Conservation (phyloP, 257 asterid species). For the Rauvolfia tetraphylla region DNA sequence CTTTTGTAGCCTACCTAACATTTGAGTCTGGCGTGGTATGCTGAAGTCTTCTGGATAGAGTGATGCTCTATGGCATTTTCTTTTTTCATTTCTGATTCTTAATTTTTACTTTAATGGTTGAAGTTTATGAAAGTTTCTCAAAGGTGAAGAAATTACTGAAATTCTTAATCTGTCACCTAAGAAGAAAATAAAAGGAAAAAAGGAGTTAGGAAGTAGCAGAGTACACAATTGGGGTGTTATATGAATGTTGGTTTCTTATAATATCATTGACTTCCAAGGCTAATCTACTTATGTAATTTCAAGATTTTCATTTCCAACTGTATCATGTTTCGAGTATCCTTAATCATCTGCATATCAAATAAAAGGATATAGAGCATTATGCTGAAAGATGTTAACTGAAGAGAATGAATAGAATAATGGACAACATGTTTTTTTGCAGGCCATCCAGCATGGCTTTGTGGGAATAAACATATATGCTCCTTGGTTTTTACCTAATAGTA, state of each 20-base stretch:
- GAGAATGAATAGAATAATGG: not conserved
- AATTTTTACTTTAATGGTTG: too few relatives aligned
- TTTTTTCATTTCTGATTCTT: too few relatives aligned
- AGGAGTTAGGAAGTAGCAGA: too few relatives aligned
- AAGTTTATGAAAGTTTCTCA: not conserved
- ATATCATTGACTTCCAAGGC: not conserved
- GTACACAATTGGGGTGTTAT: not conserved
- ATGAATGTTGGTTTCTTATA: not conserved
- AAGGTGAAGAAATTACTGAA: not conserved
- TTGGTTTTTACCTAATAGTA: conserved; percentile 39
- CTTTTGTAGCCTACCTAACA: too few relatives aligned
- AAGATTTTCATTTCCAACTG: not conserved
- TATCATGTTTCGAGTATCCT: not conserved
- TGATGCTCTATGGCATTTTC: too few relatives aligned
- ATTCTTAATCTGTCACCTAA: not conserved
- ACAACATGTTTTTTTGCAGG: conserved; percentile 9
- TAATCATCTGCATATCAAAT: not conserved
- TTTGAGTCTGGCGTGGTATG: not conserved
- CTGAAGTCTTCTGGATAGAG: not conserved
- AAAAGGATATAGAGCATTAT: not conserved
- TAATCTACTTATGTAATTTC: not conserved
- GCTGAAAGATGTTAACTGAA: not conserved
- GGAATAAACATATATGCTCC: conserved; percentile 43
- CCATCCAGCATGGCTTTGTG: conserved; percentile 39
- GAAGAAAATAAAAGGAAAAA: not conserved